phyloP scores from a whole-genome alignment of 202 grass and related monocot genomes.

The Carex arenaria region DNA sequence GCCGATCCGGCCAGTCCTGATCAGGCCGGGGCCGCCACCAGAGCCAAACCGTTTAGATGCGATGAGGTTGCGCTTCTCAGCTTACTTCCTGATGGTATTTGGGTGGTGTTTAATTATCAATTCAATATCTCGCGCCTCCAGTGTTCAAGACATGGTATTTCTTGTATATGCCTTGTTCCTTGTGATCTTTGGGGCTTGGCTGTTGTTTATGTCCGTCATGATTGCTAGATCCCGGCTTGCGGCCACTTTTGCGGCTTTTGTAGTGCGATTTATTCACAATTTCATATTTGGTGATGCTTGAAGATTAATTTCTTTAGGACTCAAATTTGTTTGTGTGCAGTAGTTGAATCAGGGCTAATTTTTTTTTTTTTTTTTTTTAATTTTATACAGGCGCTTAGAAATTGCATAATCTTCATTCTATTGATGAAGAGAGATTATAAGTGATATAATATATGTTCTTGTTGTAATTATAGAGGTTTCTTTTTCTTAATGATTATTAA shows the following conservation, averaged over 20 bases:
- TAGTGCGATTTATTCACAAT: not conserved
- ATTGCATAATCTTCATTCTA: no score
- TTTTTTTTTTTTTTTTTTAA: no score
- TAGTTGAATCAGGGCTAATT: no score
- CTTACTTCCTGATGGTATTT: not conserved
- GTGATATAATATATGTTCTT: no score
- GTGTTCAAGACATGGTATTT: not conserved
- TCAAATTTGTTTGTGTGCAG: no score
- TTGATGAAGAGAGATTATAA: no score
- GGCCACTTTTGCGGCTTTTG: not conserved
- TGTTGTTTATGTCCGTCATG: not conserved
- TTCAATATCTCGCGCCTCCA: not conserved
- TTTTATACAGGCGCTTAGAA: no score
- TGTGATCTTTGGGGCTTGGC: constrained; percentile 17
- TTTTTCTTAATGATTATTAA: no score
- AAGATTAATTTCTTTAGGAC: not conserved
- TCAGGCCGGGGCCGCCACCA: not conserved
- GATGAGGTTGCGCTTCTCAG: not conserved
- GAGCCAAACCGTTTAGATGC: not conserved
- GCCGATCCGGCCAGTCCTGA: not conserved
- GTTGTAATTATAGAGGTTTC: no score
- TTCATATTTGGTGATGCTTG: not conserved
- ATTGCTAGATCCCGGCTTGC: not conserved
- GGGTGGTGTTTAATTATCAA: not conserved
- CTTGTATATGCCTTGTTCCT: not conserved